A percentile compares a stretch with the other conserved stretches of the same genome.
phyloP scores from a whole-genome alignment of 306 rosid species.

The Canavalia ensiformis region DNA sequence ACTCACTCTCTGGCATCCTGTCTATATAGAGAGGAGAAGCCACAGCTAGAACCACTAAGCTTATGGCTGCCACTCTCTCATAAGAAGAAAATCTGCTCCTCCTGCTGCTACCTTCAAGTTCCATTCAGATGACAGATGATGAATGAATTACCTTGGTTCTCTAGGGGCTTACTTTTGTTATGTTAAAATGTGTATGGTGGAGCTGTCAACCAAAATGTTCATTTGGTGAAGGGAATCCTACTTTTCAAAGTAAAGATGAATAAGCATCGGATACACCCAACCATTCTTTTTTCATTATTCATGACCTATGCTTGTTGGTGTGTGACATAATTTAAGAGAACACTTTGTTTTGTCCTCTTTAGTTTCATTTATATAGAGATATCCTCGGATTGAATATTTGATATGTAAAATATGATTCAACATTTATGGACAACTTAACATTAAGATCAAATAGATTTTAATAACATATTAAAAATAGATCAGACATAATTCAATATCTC shows the following conservation, averaged over 20 bases:
- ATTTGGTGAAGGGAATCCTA: conserved; percentile 40
- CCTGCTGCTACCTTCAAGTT: conserved; percentile 54
- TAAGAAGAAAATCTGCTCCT: conserved; percentile 67
- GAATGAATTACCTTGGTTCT: conserved; percentile 21
- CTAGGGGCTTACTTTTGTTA: conserved; percentile 2
- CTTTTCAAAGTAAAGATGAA: conserved; percentile 44
- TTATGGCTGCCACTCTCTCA: conserved; percentile 69
- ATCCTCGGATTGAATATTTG: no score
- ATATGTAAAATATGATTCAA: no score
- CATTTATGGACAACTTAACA: no score
- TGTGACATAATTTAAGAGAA: no score
- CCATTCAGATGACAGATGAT: conserved; percentile 56
- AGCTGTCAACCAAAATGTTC: not conserved
- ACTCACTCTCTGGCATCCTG: conserved; percentile 54
- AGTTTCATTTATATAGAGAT: no score
- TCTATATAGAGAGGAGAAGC: conserved; percentile 91
- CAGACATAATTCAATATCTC: no score
- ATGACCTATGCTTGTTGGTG: no score
- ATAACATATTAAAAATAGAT: no score
- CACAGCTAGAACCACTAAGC: conserved; percentile 74
- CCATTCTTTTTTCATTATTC: conserved; percentile 10
- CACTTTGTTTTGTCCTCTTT: no score
- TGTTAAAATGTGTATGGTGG: not conserved
- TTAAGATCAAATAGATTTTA: no score
- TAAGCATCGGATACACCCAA: conserved; percentile 1